Conservation (phyloP, 257 asterid species). For the Solanum paucissectum region DNA sequence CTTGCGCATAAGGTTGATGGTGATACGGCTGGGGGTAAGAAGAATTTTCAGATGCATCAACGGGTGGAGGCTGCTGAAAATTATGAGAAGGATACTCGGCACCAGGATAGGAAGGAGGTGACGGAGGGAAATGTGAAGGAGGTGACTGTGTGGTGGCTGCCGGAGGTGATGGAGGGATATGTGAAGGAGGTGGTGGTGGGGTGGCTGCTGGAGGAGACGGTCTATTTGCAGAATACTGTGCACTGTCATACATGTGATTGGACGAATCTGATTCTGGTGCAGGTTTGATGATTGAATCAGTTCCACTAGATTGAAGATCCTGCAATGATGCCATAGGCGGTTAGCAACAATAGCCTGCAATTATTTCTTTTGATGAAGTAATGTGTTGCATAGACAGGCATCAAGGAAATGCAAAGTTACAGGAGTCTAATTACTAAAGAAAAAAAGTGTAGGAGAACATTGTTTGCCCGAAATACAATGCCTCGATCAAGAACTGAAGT, state of each 20-base stretch:
- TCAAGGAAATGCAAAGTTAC: background rate
- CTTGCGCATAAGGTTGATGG: slow-evolving; percentile 37
- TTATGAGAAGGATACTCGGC: slow-evolving; percentile 17
- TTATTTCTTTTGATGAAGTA: background rate
- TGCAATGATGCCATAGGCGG: slow-evolving; percentile 15
- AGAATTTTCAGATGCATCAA: slow-evolving; percentile 29
- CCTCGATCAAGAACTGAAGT: background rate
- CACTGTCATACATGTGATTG: slow-evolving; percentile 8
- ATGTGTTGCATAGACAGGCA: background rate
- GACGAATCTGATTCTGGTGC: slow-evolving; percentile 16
- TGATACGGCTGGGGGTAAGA: slow-evolving; percentile 41
- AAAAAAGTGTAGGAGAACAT: background rate
- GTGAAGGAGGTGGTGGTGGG: slow-evolving; percentile 23
- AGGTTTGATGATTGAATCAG: slow-evolving; percentile 16
- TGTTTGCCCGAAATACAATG: background rate
- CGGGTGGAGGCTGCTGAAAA: slow-evolving; percentile 33
- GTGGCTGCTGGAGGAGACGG: slow-evolving; percentile 19
- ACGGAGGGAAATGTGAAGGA: slow-evolving; percentile 12
- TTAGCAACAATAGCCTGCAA: background rate
- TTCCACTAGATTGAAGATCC: slow-evolving; percentile 41
- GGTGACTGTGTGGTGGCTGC: slow-evolving; percentile 27
- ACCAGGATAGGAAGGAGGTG: slow-evolving; percentile 6
- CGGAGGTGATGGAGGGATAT: slow-evolving; percentile 13
- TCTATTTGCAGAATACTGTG: slow-evolving; percentile 24
- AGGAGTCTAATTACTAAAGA: background rate